Evolutionary conservation across 2,329 filamentous ascomycete species (phyloP), one percentile per base, ranked within the genome.

Genomic region (Botrytis medusae): DNA sequence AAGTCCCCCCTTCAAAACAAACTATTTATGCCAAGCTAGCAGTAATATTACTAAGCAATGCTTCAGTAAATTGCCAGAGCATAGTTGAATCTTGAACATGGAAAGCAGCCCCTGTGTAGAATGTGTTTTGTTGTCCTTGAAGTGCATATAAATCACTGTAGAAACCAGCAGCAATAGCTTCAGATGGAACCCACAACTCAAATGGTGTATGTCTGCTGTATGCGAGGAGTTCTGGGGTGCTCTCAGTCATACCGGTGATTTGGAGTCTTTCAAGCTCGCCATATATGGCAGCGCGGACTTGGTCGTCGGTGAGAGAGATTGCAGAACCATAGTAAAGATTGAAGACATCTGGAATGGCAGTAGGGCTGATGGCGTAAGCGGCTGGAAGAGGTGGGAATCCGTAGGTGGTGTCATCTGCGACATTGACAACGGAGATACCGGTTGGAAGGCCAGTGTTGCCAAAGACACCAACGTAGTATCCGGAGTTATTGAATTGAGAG

Each of bases 121-220:
- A 86, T 0, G 84, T 86, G n/a, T 81, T 82, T 29, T 80, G 78
- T 25, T 81, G 74, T 0, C 85, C 85, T 77, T 86, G 85, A 42
- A 87, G 77, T 2, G 77, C 81, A 75, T 83, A 81, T 67, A 85
- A 77, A 59, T 81, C 75, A 54, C 81, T 79, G 72, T 86, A 83
- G 65, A 85, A 86, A 0, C 84, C 84, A 12, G 72, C 75, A 32
- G 74, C 76, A 71, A 86, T 82, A 18, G 81, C 79, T 3, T 81
- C 77, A 2, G 77, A 74, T 0, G 81, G 76, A 0, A 84, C 77
- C 20, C 63, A 75, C 44, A 76, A 69, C 40, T 77, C 72, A 65
- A 77, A 79, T 2, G 78, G 78, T 5, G 72, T 68, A 62, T 79
- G 78, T 44, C 73, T 75, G 8, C 65, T 70, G 20, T 69, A 77